Base-by-base conservation (phyloP, 345 rosid genomes). In the Abelmoschus esculentus region DNA sequence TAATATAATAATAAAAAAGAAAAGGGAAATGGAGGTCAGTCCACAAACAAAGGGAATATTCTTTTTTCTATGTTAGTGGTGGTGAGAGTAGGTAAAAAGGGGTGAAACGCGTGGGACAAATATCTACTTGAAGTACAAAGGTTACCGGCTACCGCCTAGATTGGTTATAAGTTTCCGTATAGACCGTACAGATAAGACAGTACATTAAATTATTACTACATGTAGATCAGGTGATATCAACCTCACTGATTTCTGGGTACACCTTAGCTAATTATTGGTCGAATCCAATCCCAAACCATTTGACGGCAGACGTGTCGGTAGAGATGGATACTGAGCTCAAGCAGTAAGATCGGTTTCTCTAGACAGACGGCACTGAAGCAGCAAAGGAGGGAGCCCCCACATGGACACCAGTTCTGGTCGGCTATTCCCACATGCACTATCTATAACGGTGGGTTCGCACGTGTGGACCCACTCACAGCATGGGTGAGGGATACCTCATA, bases 121-220 rank as follows among this genome's bases (percentile, higher is more conserved):
- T 12, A 11, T 40, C 29, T 18, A 18, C 52, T 15, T 11, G 6
- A 34, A 31, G 13, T 28, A 7, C 29, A 53, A 53, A 31, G 54
- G 53, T 71, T 67, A 83, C 86, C 72, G 83, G 84, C 69, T 5
- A 79, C 86, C 14, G 80, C 2, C n/a, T 63, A 14, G 61, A 29
- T 5, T 12, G 66, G 82, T 81, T 18, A 12, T 47, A 58, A 47
- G 29, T 70, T 46, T 72, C 82, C 87, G 83, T 82, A 79, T 73
- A 18, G 54, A 5, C 77, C 80, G 86, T 86, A 83, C 87, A 55
- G 75, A 73, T 63, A 77, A 60, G 72, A 70, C 74, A 72, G 77
- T 74, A 29, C 47, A 75, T 38, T 49, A 66, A 69, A 67, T 58
- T 14, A 42, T 57, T 4, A 57, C n/a, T 42, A 10, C 46, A 47